Percentiles rank a stretch among this genome's conserved stretches.
Conservation (phyloP, 768 basidiomycete genomes). For the Naganishia antarctica region DNA sequence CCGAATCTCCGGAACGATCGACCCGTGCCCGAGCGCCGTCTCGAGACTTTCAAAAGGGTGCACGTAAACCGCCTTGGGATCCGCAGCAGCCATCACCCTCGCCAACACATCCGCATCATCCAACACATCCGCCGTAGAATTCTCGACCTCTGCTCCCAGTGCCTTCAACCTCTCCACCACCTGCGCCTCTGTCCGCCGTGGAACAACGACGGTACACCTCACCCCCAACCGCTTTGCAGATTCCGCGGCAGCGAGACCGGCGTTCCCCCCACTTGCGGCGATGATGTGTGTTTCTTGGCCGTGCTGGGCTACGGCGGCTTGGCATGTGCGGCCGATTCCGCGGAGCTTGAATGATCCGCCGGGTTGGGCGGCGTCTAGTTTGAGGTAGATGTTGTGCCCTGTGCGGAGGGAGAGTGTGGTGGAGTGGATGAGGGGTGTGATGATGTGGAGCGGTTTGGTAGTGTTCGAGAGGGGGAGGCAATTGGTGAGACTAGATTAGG, state of each 20-base stretch:
- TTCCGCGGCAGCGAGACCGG: slow-evolving; percentile 30
- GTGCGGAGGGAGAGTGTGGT: slow-evolving; percentile 3
- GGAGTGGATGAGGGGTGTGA: slow-evolving; percentile 20
- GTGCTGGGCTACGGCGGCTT: neutral
- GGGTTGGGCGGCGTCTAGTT: slow-evolving; percentile 41
- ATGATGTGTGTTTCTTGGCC: slow-evolving; percentile 31
- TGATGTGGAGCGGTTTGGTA: neutral
- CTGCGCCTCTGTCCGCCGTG: slow-evolving; percentile 28
- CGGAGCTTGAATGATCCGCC: slow-evolving; percentile 40
- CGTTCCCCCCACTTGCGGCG: slow-evolving; percentile 41
- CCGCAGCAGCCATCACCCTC: slow-evolving; percentile 13
- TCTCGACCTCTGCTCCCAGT: slow-evolving; percentile 36
- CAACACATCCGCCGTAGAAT: slow-evolving; percentile 32
- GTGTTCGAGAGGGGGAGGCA: neutral
- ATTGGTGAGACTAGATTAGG: neutral
- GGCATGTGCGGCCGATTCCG: slow-evolving; percentile 25
- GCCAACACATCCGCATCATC: slow-evolving; percentile 36
- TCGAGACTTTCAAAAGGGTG: slow-evolving; percentile 42
- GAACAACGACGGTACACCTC: slow-evolving; percentile 36
- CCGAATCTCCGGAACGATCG: slow-evolving; percentile 36
- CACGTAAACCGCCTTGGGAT: slow-evolving; percentile 36
- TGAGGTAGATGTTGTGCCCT: slow-evolving; percentile 34
- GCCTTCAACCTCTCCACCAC: slow-evolving; percentile 33
- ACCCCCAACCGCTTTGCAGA: slow-evolving; percentile 20
- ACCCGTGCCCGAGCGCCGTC: slow-evolving; percentile 36